Base-by-base conservation (phyloP, 2,329 filamentous ascomycete species). In the Colletotrichum plurivorum region DNA sequence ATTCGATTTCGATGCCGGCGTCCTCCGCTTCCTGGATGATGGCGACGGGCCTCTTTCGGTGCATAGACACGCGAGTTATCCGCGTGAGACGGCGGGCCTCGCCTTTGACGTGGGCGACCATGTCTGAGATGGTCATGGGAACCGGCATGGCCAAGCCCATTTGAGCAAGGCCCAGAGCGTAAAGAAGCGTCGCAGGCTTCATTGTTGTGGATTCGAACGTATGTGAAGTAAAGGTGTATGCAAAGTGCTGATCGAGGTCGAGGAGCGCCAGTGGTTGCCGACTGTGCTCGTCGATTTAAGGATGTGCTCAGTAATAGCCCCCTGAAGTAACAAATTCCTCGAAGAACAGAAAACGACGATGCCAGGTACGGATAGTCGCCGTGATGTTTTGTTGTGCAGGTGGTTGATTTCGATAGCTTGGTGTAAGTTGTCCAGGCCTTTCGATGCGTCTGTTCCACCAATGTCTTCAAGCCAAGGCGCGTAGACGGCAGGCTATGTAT, bases 131-230 rank as follows among this genome's bases (percentile, higher is more conserved):
- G 12, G 66, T 52, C 57, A 58, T 55, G 10, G 69, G 66, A n/a
- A 71, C 69, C 15, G 69, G 66, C n/a, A 39, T 48, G 13, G 69
- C 61, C 31, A 66, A 6, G 18, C 43, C 46, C 52, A 62, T 22
- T 18, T 69, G 55, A 2, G 46, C 48, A 22, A 67, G 12, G 39
- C 66, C 61, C 16, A 63, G 48, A 6, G 57, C 69, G 43, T 31
- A 59, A 46, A 70, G 57, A 0, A 71, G 8, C 13, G 66, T 57
- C 48, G 69, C 51, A 4, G 69, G 51, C 66, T 63, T 70, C 69
- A 71, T 71, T 10, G 41, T 56, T 22, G n/a, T 9, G 20, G 5
- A 58, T 18, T 31, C 9, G 61, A 56, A 7, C 57, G 6, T 9
- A 39, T 9, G 13, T 22, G 6, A 6, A 16, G 31, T 5, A 25